These are phyloP conservation scores for Coemansia sp. DNA, from an alignment of 192 early-diverging fungal genomes.

Conservation along the genomic window DNA sequence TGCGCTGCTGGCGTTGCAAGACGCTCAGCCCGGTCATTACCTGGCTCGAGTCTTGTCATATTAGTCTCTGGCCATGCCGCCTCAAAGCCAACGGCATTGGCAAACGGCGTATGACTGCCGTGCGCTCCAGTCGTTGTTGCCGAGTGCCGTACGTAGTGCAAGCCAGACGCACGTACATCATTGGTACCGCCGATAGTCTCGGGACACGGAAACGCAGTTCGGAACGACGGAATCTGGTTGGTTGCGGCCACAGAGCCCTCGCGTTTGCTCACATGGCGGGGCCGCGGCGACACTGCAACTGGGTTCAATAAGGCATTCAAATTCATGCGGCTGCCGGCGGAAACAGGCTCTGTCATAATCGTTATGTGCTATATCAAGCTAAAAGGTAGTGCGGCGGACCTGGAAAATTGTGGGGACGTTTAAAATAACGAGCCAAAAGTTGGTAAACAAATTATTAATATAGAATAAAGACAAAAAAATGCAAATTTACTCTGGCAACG, in stretches of 20 bases:
- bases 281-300: not conserved
- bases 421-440: not conserved
- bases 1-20: not conserved
- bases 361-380: not conserved
- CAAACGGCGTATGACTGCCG: not conserved
- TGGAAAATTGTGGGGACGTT: not conserved
- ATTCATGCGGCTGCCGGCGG: slow-evolving; percentile 5
- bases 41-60: not conserved
- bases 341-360: slow-evolving; percentile 1
- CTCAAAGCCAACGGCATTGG: not conserved
- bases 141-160: not conserved
- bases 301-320: slow-evolving; percentile 10
- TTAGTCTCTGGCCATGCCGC: not conserved
- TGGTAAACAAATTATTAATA: not conserved
- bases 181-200: not conserved
- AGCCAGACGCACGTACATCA: not conserved
- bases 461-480: not conserved
- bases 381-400: not conserved
- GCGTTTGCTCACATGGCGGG: not conserved
- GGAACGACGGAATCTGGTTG: not conserved
- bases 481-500: not conserved
- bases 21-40: not conserved
- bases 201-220: not conserved
- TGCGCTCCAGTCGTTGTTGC: not conserved
- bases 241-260: not conserved